phyloP scores from a whole-genome alignment of 1,284 basidiomycete species.

The Trichosporon ovoides region DNA sequence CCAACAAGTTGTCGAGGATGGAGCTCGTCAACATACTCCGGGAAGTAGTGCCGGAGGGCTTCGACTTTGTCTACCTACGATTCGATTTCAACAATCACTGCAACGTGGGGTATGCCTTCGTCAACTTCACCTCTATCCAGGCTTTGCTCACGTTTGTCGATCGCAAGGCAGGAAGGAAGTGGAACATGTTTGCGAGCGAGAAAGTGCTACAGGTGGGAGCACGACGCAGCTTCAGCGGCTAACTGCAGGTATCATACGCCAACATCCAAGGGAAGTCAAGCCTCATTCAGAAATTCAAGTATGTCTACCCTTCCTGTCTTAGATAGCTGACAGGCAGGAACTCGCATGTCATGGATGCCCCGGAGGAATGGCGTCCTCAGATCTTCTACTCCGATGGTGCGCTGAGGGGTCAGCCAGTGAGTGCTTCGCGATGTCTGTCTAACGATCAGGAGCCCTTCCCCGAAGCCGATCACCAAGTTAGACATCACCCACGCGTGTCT shows the following conservation, averaged over 20 bases:
- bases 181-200: conserved; percentile 48
- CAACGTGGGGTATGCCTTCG: conserved; percentile 49
- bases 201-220: conserved; percentile 45
- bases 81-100: conserved; percentile 49
- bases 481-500: conserved; percentile 7
- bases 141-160: conserved; percentile 39
- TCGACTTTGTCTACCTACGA: conserved; percentile 48
- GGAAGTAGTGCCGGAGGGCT: conserved; percentile 42
- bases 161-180: conserved; percentile 41
- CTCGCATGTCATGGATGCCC: conserved; percentile 44
- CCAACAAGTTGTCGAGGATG: conserved; percentile 48
- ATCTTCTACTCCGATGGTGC: conserved; percentile 44
- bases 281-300: conserved; percentile 47
- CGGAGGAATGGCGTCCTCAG: conserved; percentile 45
- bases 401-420: conserved; percentile 29
- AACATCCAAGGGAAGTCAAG: conserved; percentile 47
- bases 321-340: conserved; percentile 27
- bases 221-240: background rate
- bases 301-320: conserved; percentile 1
- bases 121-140: conserved; percentile 40
- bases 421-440: background rate
- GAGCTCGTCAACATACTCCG: conserved; percentile 44
- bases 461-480: conserved; percentile 12
- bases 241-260: conserved; percentile 43
- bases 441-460: conserved; percentile 16